Conservation (phyloP, 2,329 filamentous ascomycete species). For the Diplocarpon rosae region DNA sequence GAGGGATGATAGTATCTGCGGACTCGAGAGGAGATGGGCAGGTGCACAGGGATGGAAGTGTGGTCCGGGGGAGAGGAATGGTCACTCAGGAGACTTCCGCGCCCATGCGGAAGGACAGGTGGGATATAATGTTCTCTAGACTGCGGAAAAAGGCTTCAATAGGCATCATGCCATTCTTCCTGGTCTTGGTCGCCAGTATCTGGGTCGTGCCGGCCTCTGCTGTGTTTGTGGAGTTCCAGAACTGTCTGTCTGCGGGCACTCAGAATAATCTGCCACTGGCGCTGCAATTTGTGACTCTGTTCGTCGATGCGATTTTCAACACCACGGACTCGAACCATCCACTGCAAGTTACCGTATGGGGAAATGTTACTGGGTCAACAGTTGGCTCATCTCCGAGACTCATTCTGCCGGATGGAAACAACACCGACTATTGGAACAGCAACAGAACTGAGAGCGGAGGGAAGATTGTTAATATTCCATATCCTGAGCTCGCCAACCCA, state of each 20-base stretch:
- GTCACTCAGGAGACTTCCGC: neutral
- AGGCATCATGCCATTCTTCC: constrained; percentile 12
- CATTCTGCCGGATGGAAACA: constrained; percentile 47
- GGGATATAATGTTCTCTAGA: neutral
- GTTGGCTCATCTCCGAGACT: constrained; percentile 33
- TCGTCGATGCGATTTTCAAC: constrained; percentile 66
- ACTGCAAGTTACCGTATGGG: constrained; percentile 72
- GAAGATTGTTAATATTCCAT: constrained; percentile 63
- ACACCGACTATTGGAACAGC: constrained; percentile 44
- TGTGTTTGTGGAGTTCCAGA: constrained; percentile 67
- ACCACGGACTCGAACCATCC: constrained; percentile 46
- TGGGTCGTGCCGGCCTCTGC: constrained; percentile 38
- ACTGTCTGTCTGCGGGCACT: constrained; percentile 61
- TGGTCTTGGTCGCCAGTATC: constrained; percentile 19
- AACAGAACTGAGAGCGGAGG: constrained; percentile 49
- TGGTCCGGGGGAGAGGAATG: neutral
- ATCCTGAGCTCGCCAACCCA: constrained; percentile 31
- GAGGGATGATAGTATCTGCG: constrained; percentile 18
- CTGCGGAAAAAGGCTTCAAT: constrained; percentile 6
- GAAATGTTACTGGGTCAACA: constrained; percentile 71
- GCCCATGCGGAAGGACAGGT: neutral
- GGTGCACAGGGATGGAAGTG: neutral
- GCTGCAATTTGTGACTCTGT: constrained; percentile 71
- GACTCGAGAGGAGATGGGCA: constrained; percentile 12
- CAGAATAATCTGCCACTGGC: constrained; percentile 43